Evolutionary conservation across 1,284 basidiomycete genomes (phyloP), one percentile per base, ranked within the genome.

Genomic region (Microbotryum scabiosae): DNA sequence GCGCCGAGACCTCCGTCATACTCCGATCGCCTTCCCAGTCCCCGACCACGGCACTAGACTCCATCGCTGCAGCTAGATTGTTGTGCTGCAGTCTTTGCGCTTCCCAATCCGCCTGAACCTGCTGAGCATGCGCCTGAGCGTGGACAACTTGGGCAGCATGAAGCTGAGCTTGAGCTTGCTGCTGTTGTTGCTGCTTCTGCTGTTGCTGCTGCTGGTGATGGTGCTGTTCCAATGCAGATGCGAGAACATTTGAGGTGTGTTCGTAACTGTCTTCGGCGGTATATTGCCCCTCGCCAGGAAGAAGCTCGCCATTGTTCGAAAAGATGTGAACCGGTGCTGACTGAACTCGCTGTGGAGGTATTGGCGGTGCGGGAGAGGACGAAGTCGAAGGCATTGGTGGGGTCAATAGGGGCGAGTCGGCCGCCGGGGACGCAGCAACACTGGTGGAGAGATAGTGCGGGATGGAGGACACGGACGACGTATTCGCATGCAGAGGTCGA

Each of bases 261-360:
- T 43, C 18, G 54, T 23, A 48, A 52, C 46, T 25, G 53, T 50
- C 32, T 48, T 47, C 7, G 18, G 16, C 9, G 59, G 59, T 16
- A 54, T 51, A 2, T 56, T 53, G 3, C 41, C 59, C 28, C 59
- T 61, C 12, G 55, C 43, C 43, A 59, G 25, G 8, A 43, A 47
- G 21, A 54, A 56, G 9, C 28, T 20, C 4, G 25, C 8, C 32
- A 25, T 1, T 21, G 7, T 14, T 60, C 57, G 23, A 58, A 30
- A 6, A 51, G 50, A 68, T 60, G 28, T 66, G 64, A 8, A 60
- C 56, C 1, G 67, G 64, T 2, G 67, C 64, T 1, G 67, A 68
- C 21, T 68, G 62, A 1, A 66, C 64, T 4, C 66, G 66, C 21
- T 60, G 62, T 16, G 61, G 63, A 4, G 25, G 30, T 7, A 4